Conservation (phyloP, 768 basidiomycete species). For the Agrocybe praecox region DNA sequence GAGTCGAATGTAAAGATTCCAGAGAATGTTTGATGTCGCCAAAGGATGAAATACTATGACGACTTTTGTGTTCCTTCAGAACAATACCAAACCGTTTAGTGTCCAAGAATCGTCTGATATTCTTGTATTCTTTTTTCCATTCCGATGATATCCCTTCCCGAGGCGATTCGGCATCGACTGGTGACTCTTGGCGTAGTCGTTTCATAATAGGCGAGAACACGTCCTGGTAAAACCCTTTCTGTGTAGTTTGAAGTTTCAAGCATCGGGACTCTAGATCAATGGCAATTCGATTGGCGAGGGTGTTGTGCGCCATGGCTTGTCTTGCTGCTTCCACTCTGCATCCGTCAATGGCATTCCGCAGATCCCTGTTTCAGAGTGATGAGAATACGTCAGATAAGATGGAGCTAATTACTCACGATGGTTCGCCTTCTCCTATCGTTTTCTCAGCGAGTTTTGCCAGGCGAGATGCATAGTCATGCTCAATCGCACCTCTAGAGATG, state of each 20-base stretch:
- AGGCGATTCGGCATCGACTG: slow-evolving; percentile 1
- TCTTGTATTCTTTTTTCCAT: slow-evolving; percentile 21
- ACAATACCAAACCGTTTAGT: slow-evolving; percentile 9
- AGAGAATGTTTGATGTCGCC: neutral
- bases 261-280: slow-evolving; percentile 18
- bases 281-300: slow-evolving; percentile 17
- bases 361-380: slow-evolving; percentile 8
- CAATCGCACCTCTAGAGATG: slow-evolving; percentile 17
- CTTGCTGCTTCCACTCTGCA: slow-evolving; percentile 17
- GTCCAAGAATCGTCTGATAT: slow-evolving; percentile 15
- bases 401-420: slow-evolving; percentile 5
- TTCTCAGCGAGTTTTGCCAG: slow-evolving; percentile 17
- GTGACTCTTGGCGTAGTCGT: slow-evolving; percentile 12
- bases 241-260: slow-evolving; percentile 15
- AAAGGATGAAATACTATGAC: neutral
- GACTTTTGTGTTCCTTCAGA: slow-evolving; percentile 5
- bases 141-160: slow-evolving; percentile 10
- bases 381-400: slow-evolving; percentile 1
- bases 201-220: slow-evolving; percentile 13
- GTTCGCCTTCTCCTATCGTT: slow-evolving; percentile 17
- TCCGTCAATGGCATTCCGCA: slow-evolving; percentile 18
- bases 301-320: slow-evolving; percentile 19
- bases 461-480: slow-evolving; percentile 20
- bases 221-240: slow-evolving; percentile 8
- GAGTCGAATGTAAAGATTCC: neutral